Percentiles rank a stretch among this genome's conserved stretches.
phyloP scores from a whole-genome alignment of 805 yeast genomes.

The Yarrowia keelungensis region DNA sequence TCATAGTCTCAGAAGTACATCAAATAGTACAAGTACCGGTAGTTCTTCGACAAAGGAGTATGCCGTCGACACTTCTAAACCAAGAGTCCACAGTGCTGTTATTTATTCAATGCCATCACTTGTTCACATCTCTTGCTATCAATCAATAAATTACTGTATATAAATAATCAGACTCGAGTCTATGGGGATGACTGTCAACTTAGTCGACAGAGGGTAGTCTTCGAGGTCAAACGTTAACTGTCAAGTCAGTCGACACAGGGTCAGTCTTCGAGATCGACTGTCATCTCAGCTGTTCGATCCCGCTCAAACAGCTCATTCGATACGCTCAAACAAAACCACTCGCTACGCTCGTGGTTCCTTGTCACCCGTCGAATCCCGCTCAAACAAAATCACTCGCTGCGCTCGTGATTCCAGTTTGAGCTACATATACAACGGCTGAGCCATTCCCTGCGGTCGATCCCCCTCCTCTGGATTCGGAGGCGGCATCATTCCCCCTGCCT shows the following conservation, averaged over 20 bases:
- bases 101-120: no score
- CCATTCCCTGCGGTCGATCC: constrained; percentile 1
- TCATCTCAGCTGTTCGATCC: no score
- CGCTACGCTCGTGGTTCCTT: background rate
- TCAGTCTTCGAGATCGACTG: no score
- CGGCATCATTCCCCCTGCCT: constrained; percentile 35
- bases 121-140: background rate
- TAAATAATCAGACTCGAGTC: constrained; percentile 21
- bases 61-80: no score
- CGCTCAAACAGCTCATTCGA: no score
- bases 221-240: no score
- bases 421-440: constrained; percentile 37
- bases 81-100: no score
- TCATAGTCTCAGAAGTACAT: no score
- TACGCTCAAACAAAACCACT: background rate
- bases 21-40: no score
- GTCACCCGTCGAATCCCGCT: no score
- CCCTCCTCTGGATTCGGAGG: constrained; percentile 13
- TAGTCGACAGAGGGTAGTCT: no score
- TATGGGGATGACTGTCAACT: background rate
- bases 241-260: no score
- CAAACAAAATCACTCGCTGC: background rate
- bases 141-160: constrained; percentile 36
- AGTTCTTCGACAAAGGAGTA: background rate
- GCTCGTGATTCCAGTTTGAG: background rate